Evolutionary conservation across 169 alveolate species (phyloP).

Genomic region (Eimeria acervulina): DNA sequence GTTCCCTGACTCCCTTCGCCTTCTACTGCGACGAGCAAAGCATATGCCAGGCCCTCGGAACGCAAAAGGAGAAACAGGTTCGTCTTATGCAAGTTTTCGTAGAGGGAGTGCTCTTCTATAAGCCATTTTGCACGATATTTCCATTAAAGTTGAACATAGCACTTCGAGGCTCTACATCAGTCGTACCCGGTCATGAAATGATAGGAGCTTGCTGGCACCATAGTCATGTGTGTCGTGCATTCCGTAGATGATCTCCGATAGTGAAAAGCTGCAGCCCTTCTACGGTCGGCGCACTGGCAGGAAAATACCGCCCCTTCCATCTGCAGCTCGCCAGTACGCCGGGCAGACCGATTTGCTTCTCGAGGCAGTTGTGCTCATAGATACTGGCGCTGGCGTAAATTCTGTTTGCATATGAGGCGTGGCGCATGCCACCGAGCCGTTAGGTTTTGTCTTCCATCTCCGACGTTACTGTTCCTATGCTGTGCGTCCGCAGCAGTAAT

Average conservation of each 20-base stretch:
- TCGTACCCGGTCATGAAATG: background rate
- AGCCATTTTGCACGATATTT: background rate
- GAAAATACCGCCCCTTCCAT: conserved; percentile 65
- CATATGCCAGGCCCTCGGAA: conserved; percentile 61
- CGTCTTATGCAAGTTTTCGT: background rate
- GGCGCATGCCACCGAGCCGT: background rate
- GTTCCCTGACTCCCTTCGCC: conserved; percentile 49
- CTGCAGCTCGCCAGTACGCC: conserved; percentile 66
- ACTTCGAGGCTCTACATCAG: background rate
- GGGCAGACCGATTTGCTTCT: background rate
- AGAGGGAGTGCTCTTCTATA: background rate
- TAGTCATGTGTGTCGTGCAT: background rate
- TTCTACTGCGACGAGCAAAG: conserved; percentile 78
- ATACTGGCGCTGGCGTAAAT: background rate
- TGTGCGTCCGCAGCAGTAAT: background rate
- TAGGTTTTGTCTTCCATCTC: background rate
- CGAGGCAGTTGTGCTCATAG: background rate
- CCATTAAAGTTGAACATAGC: background rate
- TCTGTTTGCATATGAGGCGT: background rate
- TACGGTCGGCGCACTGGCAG: conserved; percentile 78
- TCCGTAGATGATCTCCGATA: background rate
- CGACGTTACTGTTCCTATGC: background rate
- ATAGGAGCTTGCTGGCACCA: background rate
- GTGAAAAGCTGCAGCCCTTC: conserved; percentile 32
- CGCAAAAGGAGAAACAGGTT: conserved; percentile 53